Evolutionary conservation across 768 basidiomycete species (phyloP), one percentile per base, ranked within the genome.

Genomic region (Phylloporus rhodoxanthus): DNA sequence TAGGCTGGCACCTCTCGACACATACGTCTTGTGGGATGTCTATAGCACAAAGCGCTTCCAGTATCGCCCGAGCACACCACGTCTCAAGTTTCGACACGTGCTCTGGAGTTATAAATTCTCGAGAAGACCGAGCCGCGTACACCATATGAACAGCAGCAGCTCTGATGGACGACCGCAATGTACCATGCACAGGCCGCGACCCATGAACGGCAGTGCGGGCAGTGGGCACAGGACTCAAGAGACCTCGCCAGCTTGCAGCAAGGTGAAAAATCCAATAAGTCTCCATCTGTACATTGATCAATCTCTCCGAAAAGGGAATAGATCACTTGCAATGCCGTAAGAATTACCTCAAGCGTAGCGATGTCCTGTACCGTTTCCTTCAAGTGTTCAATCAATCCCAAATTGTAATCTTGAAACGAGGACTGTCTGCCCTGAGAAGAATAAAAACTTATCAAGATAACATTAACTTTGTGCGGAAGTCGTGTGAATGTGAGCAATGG

Each of bases 381-480:
- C 39, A 91, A 66, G 34, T 74, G 66, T 43, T 78, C 72, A 45
- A 90, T 79, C 47, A 91, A 75, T 58, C 72, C 68, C 28, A 71
- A 70, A 63, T 91, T 91, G 61, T 79, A 72, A 67, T 91, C 88
- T 30, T 79, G 80, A 61, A 91, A 91, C 5, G 85, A 85, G 3
- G 87, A 90, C 57, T 82, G 81, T 55, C 89, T 77, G 39, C 89
- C 89, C 69, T 91, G 89, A 11, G 87, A 89, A 43, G 87, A 88
- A 70, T 91, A 91, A 69, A 90, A 90, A 62, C 87, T 90, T 54
- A 15, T 21, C 37, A 28, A 34, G 37, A 9, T 26, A 32, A 37
- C 29, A 9, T 60, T 21, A 62, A 49, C 15, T 43, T n/a, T 20
- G n/a, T n/a, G 32, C 39, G n/a, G 41, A 36, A n/a, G 23, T 38